Conservation (phyloP, 2,329 filamentous ascomycete genomes). For the Coleophoma eucalyptorum region DNA sequence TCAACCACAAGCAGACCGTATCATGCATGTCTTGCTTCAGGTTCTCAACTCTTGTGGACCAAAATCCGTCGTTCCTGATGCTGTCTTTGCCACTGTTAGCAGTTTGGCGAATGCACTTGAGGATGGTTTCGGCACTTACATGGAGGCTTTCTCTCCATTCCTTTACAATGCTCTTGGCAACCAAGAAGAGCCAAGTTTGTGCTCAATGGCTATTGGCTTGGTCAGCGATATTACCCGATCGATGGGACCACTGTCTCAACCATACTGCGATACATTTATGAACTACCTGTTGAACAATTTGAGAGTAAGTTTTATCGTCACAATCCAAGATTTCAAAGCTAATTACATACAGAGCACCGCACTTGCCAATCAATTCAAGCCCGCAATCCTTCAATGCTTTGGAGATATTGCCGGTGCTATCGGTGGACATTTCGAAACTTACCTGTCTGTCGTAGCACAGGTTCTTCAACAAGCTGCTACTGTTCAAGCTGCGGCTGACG, state of each 20-base stretch:
- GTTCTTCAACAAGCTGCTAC: slow-evolving; percentile 90
- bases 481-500: slow-evolving; percentile 74
- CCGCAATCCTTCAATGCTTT: slow-evolving; percentile 95
- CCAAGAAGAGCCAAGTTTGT: slow-evolving; percentile 90
- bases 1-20: slow-evolving; percentile 82
- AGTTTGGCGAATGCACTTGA: slow-evolving; percentile 89
- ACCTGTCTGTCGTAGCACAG: slow-evolving; percentile 86
- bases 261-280: slow-evolving; percentile 97
- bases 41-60: slow-evolving; percentile 72
- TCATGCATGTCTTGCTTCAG: slow-evolving; percentile 86
- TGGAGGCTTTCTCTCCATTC: slow-evolving; percentile 91
- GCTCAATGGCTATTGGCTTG: slow-evolving; percentile 94
- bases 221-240: slow-evolving; percentile 96
- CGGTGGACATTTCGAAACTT: slow-evolving; percentile 85
- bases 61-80: slow-evolving; percentile 94
- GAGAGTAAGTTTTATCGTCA: slow-evolving; percentile 50
- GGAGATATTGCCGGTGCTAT: slow-evolving; percentile 97
- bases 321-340: slow-evolving; percentile 19
- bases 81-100: slow-evolving; percentile 87
- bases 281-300: slow-evolving; percentile 94
- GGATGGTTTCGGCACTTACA: slow-evolving; percentile 93
- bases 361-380: slow-evolving; percentile 96
- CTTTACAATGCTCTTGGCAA: slow-evolving; percentile 92
- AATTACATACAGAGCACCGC: slow-evolving; percentile 61
- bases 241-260: slow-evolving; percentile 83